Base-by-base conservation (phyloP, 2,329 filamentous ascomycete genomes). In the Thielaviopsis ethacetica region DNA sequence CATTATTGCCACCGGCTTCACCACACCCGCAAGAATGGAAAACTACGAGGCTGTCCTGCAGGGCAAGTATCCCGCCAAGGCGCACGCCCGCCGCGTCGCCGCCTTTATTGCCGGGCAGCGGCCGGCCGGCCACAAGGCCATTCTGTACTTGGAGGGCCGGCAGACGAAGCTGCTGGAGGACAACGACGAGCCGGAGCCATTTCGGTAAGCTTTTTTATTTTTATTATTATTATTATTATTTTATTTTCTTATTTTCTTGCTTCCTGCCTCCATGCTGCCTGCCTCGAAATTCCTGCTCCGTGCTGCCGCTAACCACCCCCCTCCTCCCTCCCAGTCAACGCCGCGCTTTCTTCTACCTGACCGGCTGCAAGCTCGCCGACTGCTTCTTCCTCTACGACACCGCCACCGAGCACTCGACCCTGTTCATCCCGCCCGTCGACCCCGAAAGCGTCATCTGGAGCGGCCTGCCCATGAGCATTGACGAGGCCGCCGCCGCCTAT, bases 381-480 rank as follows among this genome's bases (percentile, higher is more conserved):
- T 85, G 85, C 66, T 84, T 84, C 68, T 80, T 89, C 62, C 79
- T 85, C 59, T 95, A 96, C 75, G 85, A 95, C 64, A 84, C 95
- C 60, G 75, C 79, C 53, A 77, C 81, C 54, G 79, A 83, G 63
- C 82, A 83, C 65, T 80, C 91, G 49, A 94, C 85, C 2, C 82
- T 98, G 54, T 98, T 91, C 73, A 91, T 98, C 65, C 91, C 93
- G 1, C 87, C 90, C 17, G 80, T 91, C 66, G 84, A 95, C 65
- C 81, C 88, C n/a, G 87, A 93, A 51, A 84, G 83, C 58, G 90
- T 97, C 61, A 88, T 97, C 67, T 98, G 91, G 91, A 87, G 86
- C 27, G 93, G 93, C 13, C 78, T 97, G 17, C 93, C 91, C 0
- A 75, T 94, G 62, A 87, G 83, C 41, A 73, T 79, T 38, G 78